Percentiles rank a stretch among this genome's conserved stretches.
Evolutionary conservation across 2,329 filamentous ascomycete species (phyloP).

Genomic region (Sarocladiaceae sp.): DNA sequence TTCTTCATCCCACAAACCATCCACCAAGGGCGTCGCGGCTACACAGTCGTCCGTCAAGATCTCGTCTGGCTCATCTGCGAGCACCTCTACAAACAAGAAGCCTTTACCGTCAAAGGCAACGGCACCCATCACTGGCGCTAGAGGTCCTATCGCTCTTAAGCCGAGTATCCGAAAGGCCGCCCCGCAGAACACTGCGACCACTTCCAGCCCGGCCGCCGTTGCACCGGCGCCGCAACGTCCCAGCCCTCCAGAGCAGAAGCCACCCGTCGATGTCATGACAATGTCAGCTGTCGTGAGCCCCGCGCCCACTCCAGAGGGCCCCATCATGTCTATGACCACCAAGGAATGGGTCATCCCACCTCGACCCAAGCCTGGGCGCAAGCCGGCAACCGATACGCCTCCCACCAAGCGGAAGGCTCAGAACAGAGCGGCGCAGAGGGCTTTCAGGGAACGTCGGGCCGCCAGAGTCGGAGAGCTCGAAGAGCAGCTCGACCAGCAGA

Average conservation of each 20-base stretch:
- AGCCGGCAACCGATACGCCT: conserved; percentile 88
- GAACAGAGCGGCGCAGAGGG: conserved; percentile 85
- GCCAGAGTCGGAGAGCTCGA: conserved; percentile 75
- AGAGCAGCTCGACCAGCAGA: conserved; percentile 57
- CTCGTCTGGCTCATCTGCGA: neutral
- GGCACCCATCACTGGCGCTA: neutral
- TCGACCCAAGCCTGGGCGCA: conserved; percentile 82
- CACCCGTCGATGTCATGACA: conserved; percentile 36
- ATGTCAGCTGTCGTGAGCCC: conserved; percentile 43
- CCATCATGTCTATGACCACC: conserved; percentile 58
- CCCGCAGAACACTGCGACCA: conserved; percentile 22
- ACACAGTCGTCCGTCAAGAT: neutral
- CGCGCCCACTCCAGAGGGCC: conserved; percentile 20
- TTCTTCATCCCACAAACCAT: conserved; percentile 44
- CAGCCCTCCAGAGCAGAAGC: conserved; percentile 25
- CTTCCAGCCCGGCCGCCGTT: conserved; percentile 19
- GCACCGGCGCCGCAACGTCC: conserved; percentile 16
- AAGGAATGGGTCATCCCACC: conserved; percentile 85
- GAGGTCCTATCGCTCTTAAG: conserved; percentile 14
- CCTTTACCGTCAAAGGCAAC: neutral
- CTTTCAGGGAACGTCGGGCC: conserved; percentile 81
- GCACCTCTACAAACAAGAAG: neutral
- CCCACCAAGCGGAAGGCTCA: conserved; percentile 91
- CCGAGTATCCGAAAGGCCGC: conserved; percentile 21
- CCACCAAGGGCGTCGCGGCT: neutral